Conservation (phyloP, 1,139 yeast species). For the Kodamaea suecica region DNA sequence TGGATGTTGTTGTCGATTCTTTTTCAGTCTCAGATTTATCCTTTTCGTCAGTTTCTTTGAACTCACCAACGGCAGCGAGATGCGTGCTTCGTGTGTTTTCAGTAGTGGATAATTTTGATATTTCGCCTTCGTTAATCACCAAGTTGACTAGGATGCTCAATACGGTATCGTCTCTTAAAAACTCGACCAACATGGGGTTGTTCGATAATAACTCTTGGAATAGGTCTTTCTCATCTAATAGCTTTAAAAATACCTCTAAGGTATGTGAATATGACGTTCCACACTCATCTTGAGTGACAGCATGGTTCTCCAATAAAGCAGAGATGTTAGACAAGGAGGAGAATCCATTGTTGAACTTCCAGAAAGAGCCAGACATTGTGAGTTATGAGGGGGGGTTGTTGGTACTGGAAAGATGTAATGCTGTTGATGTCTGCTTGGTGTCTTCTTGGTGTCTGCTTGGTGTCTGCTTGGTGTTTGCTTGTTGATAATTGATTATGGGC, state of each 20-base stretch:
- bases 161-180: conserved; percentile 70
- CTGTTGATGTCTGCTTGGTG: too few relatives aligned
- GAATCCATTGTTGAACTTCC: conserved; percentile 89
- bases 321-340: conserved; percentile 73
- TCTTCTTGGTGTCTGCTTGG: conserved; percentile 1
- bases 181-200: conserved; percentile 77
- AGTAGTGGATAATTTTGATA: conserved; percentile 6
- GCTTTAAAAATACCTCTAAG: conserved; percentile 51
- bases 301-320: conserved; percentile 61
- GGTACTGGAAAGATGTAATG: too few relatives aligned
- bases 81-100: too few relatives aligned
- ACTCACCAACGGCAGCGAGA: too few relatives aligned
- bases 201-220: conserved; percentile 81
- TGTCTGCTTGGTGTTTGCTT: too few relatives aligned
- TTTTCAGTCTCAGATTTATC: conserved; percentile 5
- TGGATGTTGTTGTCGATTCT: conserved; percentile 4
- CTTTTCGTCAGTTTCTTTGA: too few relatives aligned
- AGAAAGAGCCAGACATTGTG: conserved; percentile 74
- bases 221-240: conserved; percentile 83
- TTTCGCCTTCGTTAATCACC: conserved; percentile 50
- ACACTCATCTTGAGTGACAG: conserved; percentile 27
- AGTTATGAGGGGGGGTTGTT: too few relatives aligned
- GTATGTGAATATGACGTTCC: conserved; percentile 18
- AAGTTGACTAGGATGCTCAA: conserved; percentile 63
- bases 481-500: too few relatives aligned